Evolutionary conservation across 768 basidiomycete genomes (phyloP).

Genomic region (Leccinum disarticulatum): DNA sequence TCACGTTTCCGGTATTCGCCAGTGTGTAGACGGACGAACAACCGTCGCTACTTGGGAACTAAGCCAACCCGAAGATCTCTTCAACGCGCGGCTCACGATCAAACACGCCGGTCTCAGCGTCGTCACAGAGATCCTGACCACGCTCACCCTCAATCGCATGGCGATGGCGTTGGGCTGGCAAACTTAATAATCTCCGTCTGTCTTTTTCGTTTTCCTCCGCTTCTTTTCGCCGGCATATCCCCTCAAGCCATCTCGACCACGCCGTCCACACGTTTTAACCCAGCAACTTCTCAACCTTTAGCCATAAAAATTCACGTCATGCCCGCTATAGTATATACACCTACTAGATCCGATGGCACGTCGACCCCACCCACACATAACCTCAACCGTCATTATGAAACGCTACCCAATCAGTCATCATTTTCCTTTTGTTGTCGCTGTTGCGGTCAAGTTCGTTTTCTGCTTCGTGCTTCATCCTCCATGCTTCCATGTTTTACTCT

Average conservation of each 20-base stretch:
- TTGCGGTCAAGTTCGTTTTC: not conserved
- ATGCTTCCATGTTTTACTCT: constrained; percentile 19
- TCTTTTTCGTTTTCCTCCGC: not conserved
- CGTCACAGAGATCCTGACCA: constrained; percentile 77
- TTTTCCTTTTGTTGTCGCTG: constrained; percentile 1
- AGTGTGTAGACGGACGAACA: constrained; percentile 67
- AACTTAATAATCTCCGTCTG: constrained; percentile 1
- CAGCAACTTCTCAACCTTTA: constrained; percentile 5
- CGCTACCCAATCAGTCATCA: constrained; percentile 5
- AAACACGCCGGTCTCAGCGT: constrained; percentile 55
- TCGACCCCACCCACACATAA: not conserved
- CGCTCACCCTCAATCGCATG: constrained; percentile 73
- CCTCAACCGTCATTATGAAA: constrained; percentile 20
- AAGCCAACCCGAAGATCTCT: constrained; percentile 53
- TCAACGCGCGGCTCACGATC: constrained; percentile 60
- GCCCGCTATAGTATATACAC: not conserved
- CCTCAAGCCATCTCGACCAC: constrained; percentile 1
- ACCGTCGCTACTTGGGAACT: constrained; percentile 69
- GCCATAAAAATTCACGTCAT: constrained; percentile 4
- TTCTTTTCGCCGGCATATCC: constrained; percentile 1
- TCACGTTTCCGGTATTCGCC: not conserved
- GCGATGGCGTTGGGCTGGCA: constrained; percentile 59
- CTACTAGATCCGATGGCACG: constrained; percentile 5
- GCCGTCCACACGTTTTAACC: not conserved
- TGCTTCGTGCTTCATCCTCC: constrained; percentile 10